Base-by-base conservation (phyloP, 352 stramenopile genomes). In the Pythium pectinolyticum region DNA sequence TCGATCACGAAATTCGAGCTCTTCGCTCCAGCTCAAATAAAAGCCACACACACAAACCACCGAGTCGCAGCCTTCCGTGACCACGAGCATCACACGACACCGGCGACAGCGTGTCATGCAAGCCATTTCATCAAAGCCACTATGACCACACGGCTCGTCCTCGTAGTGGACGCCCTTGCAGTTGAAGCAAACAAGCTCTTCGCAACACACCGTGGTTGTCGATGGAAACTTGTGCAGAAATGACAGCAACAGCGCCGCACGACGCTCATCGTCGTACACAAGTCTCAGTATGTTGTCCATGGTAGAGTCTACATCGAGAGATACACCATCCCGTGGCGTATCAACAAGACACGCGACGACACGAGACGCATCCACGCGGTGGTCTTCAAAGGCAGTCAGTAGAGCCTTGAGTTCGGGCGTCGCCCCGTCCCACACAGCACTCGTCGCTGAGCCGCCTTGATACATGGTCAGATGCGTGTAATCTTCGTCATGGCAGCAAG, bases 1-100 rank as follows among this genome's bases (percentile, higher is more conserved):
- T 37, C 11, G 14, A 11, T 50, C 28, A 27, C 53, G 53, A 11
- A 39, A 40, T 4, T n/a, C 7, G 27, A 60, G 20, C 53, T 60
- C 53, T 5, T 17, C 22, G 8, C 11, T 7, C 53, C 53, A 60
- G 35, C 20, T 48, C 53, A 60, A 40, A 20, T 35, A 10, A 37
- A 60, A 60, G 24, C 53, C 53, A 17, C 47, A 54, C 47, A 11
- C 45, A 43, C 79, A 88, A 14, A 49, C 67, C 32, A 86, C 69
- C 7, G 63, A 48, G 46, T 84, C 65, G 47, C 79, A 88, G 5
- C 79, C 79, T 20, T 83, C 70, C 22, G 75, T 73, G 56, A 82
- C 84, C 34, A 82, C 47, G 28, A 88, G 47, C 46, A 78, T 46
- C 2, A 66, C 57, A 28, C 70, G 73, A 48, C 79, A 88, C 22